These are phyloP conservation scores for Salix koriyanagi DNA, from an alignment of 345 rosid species.

Conservation along the genomic window DNA sequence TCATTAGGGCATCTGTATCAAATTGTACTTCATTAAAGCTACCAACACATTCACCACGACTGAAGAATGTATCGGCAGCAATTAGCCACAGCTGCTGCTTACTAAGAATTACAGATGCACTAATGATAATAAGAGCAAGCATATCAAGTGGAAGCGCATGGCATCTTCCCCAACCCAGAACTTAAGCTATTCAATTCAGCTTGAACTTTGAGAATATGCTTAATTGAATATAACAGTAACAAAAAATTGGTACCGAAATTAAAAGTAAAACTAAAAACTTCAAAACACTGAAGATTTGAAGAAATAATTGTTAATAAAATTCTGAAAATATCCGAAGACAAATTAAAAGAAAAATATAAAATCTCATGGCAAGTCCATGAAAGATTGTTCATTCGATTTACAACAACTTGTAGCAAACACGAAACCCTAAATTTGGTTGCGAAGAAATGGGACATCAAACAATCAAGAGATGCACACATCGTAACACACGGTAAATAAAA, in stretches of 20 bases:
- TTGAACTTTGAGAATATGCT: background rate
- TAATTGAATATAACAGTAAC: background rate
- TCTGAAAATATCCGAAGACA: background rate
- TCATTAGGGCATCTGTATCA: background rate
- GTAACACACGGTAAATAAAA: background rate
- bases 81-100: background rate
- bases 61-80: background rate
- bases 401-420: background rate
- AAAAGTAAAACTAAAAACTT: no score
- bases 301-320: background rate
- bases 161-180: background rate
- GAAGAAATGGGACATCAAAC: background rate
- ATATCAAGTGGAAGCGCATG: background rate
- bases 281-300: background rate
- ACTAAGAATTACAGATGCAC: background rate
- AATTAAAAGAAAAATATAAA: background rate
- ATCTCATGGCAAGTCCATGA: background rate
- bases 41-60: background rate
- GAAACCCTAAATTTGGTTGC: background rate
- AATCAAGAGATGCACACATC: background rate
- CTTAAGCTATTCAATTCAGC: background rate
- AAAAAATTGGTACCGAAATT: background rate
- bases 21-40: background rate
- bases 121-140: background rate
- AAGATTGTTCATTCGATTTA: background rate